A percentile compares a stretch with the other conserved stretches of the same genome.
phyloP scores from a whole-genome alignment of 2,329 filamentous ascomycete species.

The Penicillium sp. region DNA sequence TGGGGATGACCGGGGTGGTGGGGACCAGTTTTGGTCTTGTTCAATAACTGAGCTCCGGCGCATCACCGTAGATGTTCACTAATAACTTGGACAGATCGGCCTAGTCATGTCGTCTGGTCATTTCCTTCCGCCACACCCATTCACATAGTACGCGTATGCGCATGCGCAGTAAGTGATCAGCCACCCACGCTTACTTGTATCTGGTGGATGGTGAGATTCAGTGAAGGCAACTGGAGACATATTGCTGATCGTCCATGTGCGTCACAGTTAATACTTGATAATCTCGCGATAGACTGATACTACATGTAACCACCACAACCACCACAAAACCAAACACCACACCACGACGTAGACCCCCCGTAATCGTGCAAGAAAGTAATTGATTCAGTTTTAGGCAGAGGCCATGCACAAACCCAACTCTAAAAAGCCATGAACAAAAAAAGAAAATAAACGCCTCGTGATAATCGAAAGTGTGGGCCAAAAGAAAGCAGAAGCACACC shows the following conservation, averaged over 20 bases:
- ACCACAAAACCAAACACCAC: neutral
- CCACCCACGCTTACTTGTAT: neutral
- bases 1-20: neutral
- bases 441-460: conserved; percentile 24
- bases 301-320: too few species aligned
- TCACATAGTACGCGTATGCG: neutral
- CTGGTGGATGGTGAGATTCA: neutral
- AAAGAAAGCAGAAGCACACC: neutral
- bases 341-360: neutral
- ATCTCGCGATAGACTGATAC: neutral
- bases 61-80: neutral
- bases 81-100: neutral
- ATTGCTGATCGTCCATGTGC: neutral
- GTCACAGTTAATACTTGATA: neutral
- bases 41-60: neutral
- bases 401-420: conserved; percentile 21
- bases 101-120: neutral
- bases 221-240: neutral
- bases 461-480: conserved; percentile 7
- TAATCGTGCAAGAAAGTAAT: conserved; percentile 9
- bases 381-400: conserved; percentile 19
- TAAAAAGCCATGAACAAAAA: conserved; percentile 15
- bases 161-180: neutral
- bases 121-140: neutral
- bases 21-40: neutral